A percentile compares a stretch with the other conserved stretches of the same genome.
These are phyloP conservation scores for Phytophthora lateralis DNA, from an alignment of 352 stramenopile species.

Conservation along the genomic window DNA sequence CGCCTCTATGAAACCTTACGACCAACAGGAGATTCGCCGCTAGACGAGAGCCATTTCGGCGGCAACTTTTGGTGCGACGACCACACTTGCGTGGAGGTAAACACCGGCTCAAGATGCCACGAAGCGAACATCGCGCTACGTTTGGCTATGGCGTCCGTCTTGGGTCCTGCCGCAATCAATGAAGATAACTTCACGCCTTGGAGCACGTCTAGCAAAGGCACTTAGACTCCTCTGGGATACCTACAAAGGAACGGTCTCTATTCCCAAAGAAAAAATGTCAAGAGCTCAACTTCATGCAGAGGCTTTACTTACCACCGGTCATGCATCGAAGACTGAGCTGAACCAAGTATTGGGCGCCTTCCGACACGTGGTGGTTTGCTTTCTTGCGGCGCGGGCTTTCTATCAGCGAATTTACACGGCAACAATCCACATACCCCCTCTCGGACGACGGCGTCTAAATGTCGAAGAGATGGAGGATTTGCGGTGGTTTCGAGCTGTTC, in stretches of 20 bases:
- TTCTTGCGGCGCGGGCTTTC: slow-evolving; percentile 7
- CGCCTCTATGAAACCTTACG: neutral
- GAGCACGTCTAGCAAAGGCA: too few species aligned
- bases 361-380: slow-evolving; percentile 8
- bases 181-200: slow-evolving; percentile 15
- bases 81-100: slow-evolving; percentile 25
- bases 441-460: neutral
- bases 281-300: neutral
- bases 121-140: slow-evolving; percentile 17
- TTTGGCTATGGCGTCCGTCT: slow-evolving; percentile 8
- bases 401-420: slow-evolving; percentile 9
- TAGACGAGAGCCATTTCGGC: neutral
- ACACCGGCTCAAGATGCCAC: slow-evolving; percentile 2
- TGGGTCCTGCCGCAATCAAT: slow-evolving; percentile 10
- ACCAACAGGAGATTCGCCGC: neutral
- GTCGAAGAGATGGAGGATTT: slow-evolving; percentile 1
- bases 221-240: slow-evolving; percentile 23
- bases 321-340: neutral
- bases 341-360: slow-evolving; percentile 9
- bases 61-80: slow-evolving; percentile 34
- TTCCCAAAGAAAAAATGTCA: slow-evolving; percentile 8
- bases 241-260: neutral
- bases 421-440: neutral
- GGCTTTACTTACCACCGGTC: neutral
- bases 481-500: slow-evolving; percentile 8